These are phyloP conservation scores for Xylaria sp. DNA, from an alignment of 2,329 filamentous ascomycete genomes.

Conservation along the genomic window DNA sequence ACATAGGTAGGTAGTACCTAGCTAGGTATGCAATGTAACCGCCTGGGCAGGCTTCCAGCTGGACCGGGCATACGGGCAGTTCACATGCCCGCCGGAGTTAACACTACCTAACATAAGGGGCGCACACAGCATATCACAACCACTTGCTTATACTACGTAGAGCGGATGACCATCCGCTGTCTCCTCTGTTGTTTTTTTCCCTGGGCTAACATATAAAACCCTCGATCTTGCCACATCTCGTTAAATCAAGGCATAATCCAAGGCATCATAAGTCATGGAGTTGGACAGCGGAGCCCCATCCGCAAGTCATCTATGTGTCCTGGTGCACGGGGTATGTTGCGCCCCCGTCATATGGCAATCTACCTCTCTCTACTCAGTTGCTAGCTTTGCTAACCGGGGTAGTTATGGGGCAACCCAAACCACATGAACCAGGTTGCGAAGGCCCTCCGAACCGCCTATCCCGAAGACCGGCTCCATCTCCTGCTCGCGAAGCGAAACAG, in stretches of 20 bases:
- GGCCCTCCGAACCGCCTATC: slow-evolving; percentile 69
- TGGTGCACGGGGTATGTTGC: slow-evolving; percentile 77
- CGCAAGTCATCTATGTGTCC: slow-evolving; percentile 78
- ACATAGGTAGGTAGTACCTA: not conserved
- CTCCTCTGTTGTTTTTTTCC: not conserved
- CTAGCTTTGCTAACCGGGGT: slow-evolving; percentile 41
- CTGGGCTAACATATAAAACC: not conserved
- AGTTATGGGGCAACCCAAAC: slow-evolving; percentile 83
- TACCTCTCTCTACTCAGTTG: not conserved
- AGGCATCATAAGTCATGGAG: slow-evolving; percentile 52
- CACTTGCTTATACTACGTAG: slow-evolving; percentile 10
- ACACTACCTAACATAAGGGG: slow-evolving; percentile 6
- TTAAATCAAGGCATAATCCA: not conserved
- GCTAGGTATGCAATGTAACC: not conserved
- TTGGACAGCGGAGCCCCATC: slow-evolving; percentile 63
- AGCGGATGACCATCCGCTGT: not conserved
- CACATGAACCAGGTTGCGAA: slow-evolving; percentile 77
- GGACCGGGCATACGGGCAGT: slow-evolving; percentile 30
- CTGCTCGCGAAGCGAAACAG: slow-evolving; percentile 78
- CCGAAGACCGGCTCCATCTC: slow-evolving; percentile 74
- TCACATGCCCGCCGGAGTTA: slow-evolving; percentile 38
- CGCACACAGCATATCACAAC: not conserved
- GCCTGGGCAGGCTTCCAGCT: slow-evolving; percentile 26
- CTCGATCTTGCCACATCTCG: not conserved
- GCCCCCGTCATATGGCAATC: slow-evolving; percentile 5